Conservation (phyloP, 2,329 filamentous ascomycete genomes). For the Paecilomyces fulvus region DNA sequence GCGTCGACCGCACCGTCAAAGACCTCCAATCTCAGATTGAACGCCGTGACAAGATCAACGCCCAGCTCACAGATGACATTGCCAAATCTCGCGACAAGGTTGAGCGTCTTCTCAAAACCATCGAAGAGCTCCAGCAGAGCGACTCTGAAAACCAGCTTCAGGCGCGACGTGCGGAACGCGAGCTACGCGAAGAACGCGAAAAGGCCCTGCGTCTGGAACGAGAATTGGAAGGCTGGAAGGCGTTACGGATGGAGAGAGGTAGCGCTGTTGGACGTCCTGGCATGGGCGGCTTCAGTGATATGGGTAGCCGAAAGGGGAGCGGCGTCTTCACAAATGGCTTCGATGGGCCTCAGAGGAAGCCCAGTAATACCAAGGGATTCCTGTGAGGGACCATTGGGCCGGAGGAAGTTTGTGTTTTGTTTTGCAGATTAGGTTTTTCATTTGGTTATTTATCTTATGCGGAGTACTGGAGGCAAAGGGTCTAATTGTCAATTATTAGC, state of each 20-base stretch:
- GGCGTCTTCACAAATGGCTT: slow-evolving; percentile 15
- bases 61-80: slow-evolving; percentile 74
- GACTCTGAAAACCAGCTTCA: slow-evolving; percentile 75
- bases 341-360: slow-evolving; percentile 56
- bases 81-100: slow-evolving; percentile 80
- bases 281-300: slow-evolving; percentile 29
- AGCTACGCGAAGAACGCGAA: slow-evolving; percentile 81
- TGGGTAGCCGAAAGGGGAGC: slow-evolving; percentile 31
- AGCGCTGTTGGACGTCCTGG: slow-evolving; percentile 21
- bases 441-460: background rate
- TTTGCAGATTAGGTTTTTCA: slow-evolving; percentile 3
- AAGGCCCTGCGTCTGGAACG: slow-evolving; percentile 73
- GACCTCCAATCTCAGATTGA: slow-evolving; percentile 89
- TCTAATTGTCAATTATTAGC: background rate
- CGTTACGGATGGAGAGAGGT: slow-evolving; percentile 55
- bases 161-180: slow-evolving; percentile 77
- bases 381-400: slow-evolving; percentile 38
- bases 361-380: slow-evolving; percentile 72
- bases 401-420: background rate
- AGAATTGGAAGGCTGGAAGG: slow-evolving; percentile 76
- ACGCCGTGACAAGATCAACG: slow-evolving; percentile 80
- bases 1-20: slow-evolving; percentile 87
- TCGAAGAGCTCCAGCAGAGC: slow-evolving; percentile 85
- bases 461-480: slow-evolving; percentile 6
- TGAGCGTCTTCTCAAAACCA: slow-evolving; percentile 78